Percentiles rank a stretch among this genome's conserved stretches.
phyloP scores from a whole-genome alignment of 2,329 filamentous ascomycete species.

The Penicillium sp. region DNA sequence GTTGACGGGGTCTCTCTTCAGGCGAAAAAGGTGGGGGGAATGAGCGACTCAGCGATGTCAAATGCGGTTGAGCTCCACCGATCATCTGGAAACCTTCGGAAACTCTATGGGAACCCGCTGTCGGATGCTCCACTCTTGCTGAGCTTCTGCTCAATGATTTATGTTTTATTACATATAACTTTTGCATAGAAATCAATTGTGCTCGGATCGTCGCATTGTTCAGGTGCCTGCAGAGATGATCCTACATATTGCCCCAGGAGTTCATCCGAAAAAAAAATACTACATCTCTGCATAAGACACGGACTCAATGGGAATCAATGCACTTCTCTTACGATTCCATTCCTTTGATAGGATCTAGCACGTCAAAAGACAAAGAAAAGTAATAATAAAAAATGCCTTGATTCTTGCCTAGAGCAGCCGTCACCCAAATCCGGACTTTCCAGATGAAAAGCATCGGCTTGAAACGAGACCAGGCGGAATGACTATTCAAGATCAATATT shows the following conservation, averaged over 20 bases:
- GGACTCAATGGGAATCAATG: neutral
- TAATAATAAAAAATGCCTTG: neutral
- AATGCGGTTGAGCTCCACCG: constrained; percentile 35
- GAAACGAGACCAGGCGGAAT: neutral
- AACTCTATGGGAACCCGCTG: constrained; percentile 23
- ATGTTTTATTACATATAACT: neutral
- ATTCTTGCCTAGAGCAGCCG: neutral
- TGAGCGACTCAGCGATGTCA: constrained; percentile 34
- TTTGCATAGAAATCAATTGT: constrained; percentile 5
- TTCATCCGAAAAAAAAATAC: neutral
- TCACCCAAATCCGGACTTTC: neutral
- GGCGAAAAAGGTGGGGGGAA: constrained; percentile 26
- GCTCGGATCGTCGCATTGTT: constrained; percentile 12
- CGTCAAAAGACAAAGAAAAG: neutral
- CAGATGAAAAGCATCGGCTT: neutral
- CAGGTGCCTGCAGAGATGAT: constrained; percentile 11
- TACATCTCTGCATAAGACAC: neutral
- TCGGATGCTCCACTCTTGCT: constrained; percentile 10
- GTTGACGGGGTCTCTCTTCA: constrained; percentile 9
- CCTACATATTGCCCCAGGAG: neutral
- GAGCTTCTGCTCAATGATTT: neutral
- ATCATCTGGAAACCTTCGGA: constrained; percentile 28
- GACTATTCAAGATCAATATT: neutral
- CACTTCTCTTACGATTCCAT: neutral
- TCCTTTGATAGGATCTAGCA: neutral